phyloP scores from a whole-genome alignment of 164 flowering plant species.

The Liriodendron chinense region DNA sequence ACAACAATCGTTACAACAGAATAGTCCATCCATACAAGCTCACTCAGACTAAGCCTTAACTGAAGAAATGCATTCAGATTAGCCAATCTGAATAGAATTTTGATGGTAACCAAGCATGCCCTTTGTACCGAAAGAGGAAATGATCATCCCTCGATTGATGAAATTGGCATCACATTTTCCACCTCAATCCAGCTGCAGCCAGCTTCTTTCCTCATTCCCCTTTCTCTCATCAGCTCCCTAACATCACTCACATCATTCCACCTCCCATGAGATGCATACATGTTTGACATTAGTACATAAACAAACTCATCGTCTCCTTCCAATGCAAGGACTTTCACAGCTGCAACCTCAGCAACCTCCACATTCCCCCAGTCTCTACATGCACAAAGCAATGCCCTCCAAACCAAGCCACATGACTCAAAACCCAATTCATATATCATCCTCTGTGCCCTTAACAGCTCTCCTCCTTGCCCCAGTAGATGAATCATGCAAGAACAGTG shows the following conservation, averaged over 20 bases:
- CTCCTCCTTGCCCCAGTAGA: conserved; percentile 52
- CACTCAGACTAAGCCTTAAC: too few relatives aligned
- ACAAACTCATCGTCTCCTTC: conserved; percentile 52
- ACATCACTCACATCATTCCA: conserved; percentile 43
- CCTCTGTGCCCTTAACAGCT: conserved; percentile 36
- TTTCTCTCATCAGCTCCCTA: conserved; percentile 47
- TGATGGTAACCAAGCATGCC: too few relatives aligned
- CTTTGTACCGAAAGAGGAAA: too few relatives aligned
- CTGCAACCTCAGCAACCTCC: conserved; percentile 47
- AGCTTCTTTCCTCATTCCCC: conserved; percentile 52
- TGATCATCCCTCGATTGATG: neutral
- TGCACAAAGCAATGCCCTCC: conserved; percentile 65
- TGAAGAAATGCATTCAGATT: too few relatives aligned
- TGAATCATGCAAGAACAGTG: conserved; percentile 60
- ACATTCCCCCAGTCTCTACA: conserved; percentile 40
- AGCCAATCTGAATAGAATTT: too few relatives aligned
- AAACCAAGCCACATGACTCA: conserved; percentile 42
- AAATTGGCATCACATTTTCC: conserved; percentile 11
- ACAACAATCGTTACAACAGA: too few relatives aligned
- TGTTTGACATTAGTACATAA: conserved; percentile 55
- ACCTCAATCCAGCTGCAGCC: conserved; percentile 63
- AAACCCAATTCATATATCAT: conserved; percentile 54
- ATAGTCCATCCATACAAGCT: too few relatives aligned
- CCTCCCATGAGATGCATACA: conserved; percentile 41
- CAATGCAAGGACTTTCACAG: conserved; percentile 46